Base-by-base conservation (phyloP, 306 rosid genomes). In the Echinosophora koreensis region DNA sequence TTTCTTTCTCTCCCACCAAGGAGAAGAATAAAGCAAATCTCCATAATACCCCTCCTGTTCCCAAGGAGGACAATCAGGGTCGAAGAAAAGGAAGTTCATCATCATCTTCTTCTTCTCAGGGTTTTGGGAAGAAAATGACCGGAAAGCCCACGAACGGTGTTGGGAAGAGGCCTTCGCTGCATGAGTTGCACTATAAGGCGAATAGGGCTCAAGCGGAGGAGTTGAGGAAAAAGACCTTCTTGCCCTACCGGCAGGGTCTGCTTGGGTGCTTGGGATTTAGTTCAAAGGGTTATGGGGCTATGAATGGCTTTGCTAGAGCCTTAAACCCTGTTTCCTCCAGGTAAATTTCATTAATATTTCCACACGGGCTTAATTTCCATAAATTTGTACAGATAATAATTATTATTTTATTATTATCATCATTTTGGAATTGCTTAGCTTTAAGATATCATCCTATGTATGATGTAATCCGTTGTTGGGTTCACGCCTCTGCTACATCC, bases 261-360 rank as follows among this genome's bases (percentile, higher is more conserved):
- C 88, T 96, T 38, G 99, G 99, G 2, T 92, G 99, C 80, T 86
- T 96, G 79, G 99, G 99, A 2, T 96, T 96, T 80, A 96, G 94
- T 76, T 96, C 98, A 0, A 96, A 91, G 78, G 97, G 99, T 13
- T 96, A 96, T 71, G 99, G 98, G 47, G 99, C 98, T 37, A 84
- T 96, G 88, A 92, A 87, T 86, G 99, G 97, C 69, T 87, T 96
- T 52, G 98, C 96, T 32, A 96, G 99, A 86, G 97, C 99, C 35
- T 56, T 96, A 66, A 93, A 91, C 86, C 97, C 98, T 61, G 98
- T 96, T 60, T 92, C 97, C 66, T 89, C 99, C 81, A 89, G 97
- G 97, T 95, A 87, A 83, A 77, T 6, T 6, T 59, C 0, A 22
- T 12, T 14, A 1, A 17, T 0, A 58, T 30, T 60, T 15, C 32